Conservation (phyloP, 352 stramenopile genomes). For the Globisporangium viniferum region DNA sequence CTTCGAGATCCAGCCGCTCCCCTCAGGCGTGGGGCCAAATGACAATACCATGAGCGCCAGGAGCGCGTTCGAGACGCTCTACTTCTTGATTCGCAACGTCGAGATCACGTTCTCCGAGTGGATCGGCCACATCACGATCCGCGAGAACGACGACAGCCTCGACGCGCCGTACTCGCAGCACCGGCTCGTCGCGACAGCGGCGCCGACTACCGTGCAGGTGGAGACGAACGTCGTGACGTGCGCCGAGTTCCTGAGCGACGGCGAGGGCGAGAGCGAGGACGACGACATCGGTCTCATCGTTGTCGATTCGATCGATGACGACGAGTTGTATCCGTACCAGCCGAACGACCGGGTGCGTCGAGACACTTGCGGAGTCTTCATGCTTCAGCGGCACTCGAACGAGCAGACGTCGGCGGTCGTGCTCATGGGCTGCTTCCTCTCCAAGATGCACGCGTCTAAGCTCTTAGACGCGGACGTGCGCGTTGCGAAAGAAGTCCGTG, state of each 20-base stretch:
- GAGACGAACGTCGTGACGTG: conserved; percentile 10
- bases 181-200: conserved; percentile 2
- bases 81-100: conserved; percentile 37
- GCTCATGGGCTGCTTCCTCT: conserved; percentile 9
- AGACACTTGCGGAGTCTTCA: conserved; percentile 41
- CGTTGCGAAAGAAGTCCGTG: not conserved
- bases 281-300: conserved; percentile 14
- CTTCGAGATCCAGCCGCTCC: conserved; percentile 40
- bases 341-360: conserved; percentile 32
- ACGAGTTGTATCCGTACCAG: conserved; percentile 47
- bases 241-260: conserved; percentile 9
- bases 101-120: conserved; percentile 62
- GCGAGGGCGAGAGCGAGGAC: not conserved
- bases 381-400: conserved; percentile 2
- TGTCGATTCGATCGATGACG: conserved; percentile 45
- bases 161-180: conserved; percentile 1
- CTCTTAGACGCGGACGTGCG: not conserved
- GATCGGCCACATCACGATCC: conserved; percentile 11
- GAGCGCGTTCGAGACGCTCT: conserved; percentile 34
- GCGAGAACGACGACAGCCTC: conserved; percentile 14
- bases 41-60: conserved; percentile 25
- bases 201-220: not conserved
- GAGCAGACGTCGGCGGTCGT: conserved; percentile 2
- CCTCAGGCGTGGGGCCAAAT: not conserved
- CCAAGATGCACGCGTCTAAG: conserved; percentile 1